phyloP scores from a whole-genome alignment of 768 basidiomycete genomes.

The Rhodotorula kratochvilovae region DNA sequence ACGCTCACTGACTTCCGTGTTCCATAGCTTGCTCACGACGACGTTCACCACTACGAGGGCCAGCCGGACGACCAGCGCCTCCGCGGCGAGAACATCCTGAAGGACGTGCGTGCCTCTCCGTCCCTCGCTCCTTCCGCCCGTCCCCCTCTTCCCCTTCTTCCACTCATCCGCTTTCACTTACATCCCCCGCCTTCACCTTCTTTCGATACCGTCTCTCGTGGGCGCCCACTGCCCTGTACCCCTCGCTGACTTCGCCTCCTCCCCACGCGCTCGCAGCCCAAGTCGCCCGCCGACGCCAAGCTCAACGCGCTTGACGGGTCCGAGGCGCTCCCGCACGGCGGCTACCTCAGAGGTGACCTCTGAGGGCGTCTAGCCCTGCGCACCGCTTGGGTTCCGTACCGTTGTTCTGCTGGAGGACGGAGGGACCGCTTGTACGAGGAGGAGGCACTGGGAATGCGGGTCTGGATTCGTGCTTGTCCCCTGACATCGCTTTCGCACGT shows the following conservation, averaged over 20 bases:
- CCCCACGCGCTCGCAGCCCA: neutral
- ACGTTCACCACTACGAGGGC: constrained; percentile 1
- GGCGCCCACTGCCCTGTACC: neutral
- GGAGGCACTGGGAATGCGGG: too few relatives aligned
- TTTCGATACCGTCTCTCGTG: neutral
- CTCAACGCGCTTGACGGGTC: constrained; percentile 6
- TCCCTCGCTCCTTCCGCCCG: neutral
- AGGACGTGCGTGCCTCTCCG: neutral
- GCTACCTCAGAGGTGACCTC: constrained; percentile 6
- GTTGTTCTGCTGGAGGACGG: too few relatives aligned
- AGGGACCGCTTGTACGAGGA: too few relatives aligned
- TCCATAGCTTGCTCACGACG: neutral
- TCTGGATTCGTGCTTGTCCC: too few relatives aligned
- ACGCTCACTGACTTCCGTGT: neutral
- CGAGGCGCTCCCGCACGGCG: constrained; percentile 17
- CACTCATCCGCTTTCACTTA: neutral
- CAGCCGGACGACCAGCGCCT: neutral
- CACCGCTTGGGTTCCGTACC: neutral
- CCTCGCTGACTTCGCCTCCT: neutral
- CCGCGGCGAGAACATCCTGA: neutral
- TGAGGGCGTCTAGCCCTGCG: neutral
- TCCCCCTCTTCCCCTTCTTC: neutral
- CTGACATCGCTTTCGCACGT: too few relatives aligned
- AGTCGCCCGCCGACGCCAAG: constrained; percentile 3
- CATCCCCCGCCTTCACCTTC: neutral